Evolutionary conservation across 495 filamentous ascomycete species (phyloP), one percentile per base, ranked within the genome.

Genomic region (Podospora appendiculata): DNA sequence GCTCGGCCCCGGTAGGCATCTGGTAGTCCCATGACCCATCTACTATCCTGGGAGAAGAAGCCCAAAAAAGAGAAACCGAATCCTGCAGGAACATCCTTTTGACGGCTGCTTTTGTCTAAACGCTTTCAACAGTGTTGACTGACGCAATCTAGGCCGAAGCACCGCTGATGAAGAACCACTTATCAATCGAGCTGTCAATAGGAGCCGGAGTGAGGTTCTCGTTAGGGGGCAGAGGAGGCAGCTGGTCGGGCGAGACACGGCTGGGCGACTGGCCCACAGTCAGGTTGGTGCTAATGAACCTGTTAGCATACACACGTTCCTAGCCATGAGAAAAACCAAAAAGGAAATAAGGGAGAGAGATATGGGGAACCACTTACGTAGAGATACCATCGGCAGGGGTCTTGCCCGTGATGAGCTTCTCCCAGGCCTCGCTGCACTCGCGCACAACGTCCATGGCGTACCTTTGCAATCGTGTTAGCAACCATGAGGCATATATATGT

Each of bases 81-180:
- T 25, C 25, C 25, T 25, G 25, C 25, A 25, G 25, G 25, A 25
- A 25, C 25, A 25, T 25, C 2, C 25, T 5, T 25, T 25, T 25
- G 25, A 25, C 25, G 25, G 25, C 25, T 25, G 25, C 25, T 25
- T 25, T 25, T 25, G 25, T 25, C 25, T 25, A 25, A 25, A 25
- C 25, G 25, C 25, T 25, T 25, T 25, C 25, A 25, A 25, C 25
- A 25, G 25, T 25, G 2, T 25, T 25, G 25, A 5, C 25, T 25
- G n/a, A 43, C 6, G 41, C 41, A 8, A 36, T 19, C 39, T 45
- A 51, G 36, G 49, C 41, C 25, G 49, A 88, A 69, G 93, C 93
- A 69, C 93, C 93, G 68, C 92, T 96, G 75, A 99, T 99, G 81
- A 96, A 99, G 84, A 99, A 99, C 93, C 94, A 99, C 81, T 99